These are phyloP conservation scores for Gloeostereum incarnatum DNA, from an alignment of 768 basidiomycete species.

Conservation along the genomic window DNA sequence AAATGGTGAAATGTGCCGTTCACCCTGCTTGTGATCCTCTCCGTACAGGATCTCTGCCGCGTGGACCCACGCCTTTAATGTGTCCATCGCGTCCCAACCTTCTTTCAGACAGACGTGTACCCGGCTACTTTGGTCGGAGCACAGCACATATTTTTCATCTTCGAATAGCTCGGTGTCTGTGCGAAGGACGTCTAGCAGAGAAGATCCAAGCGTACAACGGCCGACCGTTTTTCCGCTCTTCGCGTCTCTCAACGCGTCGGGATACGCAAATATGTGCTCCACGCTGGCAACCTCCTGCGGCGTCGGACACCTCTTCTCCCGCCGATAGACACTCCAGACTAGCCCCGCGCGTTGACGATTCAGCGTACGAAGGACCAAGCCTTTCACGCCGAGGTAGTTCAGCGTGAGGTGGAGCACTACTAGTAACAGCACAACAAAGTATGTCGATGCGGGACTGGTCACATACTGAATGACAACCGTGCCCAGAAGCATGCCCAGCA, in stretches of 20 bases:
- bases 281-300: constrained; percentile 28
- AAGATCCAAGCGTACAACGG: constrained; percentile 40
- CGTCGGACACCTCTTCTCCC: constrained; percentile 11
- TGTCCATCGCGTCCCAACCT: too few relatives aligned
- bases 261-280: constrained; percentile 35
- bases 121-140: constrained; percentile 35
- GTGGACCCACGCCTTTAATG: too few relatives aligned
- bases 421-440: constrained; percentile 38
- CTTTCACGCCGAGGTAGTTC: constrained; percentile 54
- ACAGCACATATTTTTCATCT: constrained; percentile 42
- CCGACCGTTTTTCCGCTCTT: constrained; percentile 26
- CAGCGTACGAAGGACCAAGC: constrained; percentile 44
- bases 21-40: too few relatives aligned
- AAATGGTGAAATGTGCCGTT: too few relatives aligned
- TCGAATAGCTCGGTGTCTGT: constrained; percentile 28
- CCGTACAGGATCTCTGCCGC: too few relatives aligned
- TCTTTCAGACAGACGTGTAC: too few relatives aligned
- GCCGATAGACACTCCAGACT: constrained; percentile 37
- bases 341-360: constrained; percentile 51
- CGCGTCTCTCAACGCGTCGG: constrained; percentile 27
- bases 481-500: constrained; percentile 58
- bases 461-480: constrained; percentile 50
- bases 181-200: constrained; percentile 24
- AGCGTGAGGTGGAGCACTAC: constrained; percentile 43
- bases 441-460: constrained; percentile 36